phyloP scores from a whole-genome alignment of 768 basidiomycete species.

The Mycena epipterygia region DNA sequence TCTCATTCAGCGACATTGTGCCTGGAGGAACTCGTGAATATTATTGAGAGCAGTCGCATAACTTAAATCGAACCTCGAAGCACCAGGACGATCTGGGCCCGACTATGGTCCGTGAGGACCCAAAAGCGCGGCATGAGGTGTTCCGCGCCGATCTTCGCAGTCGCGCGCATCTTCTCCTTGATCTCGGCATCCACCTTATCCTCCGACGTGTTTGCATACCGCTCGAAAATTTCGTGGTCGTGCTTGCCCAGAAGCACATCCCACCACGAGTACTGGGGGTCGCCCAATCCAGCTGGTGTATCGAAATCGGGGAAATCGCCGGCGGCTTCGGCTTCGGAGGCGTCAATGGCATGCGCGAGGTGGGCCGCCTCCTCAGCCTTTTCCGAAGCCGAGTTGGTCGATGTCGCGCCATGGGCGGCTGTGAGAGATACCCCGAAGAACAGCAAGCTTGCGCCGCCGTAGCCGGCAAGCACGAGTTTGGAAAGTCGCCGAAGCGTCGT shows the following conservation, averaged over 20 bases:
- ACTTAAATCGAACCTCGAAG: conserved; percentile 68
- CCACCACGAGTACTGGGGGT: conserved; percentile 82
- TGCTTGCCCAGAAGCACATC: conserved; percentile 84
- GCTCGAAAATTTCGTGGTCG: conserved; percentile 86
- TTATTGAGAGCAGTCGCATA: too few species aligned
- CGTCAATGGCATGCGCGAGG: conserved; percentile 76
- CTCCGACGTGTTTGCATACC: conserved; percentile 57
- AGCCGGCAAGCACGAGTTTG: conserved; percentile 87
- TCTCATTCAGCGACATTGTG: conserved; percentile 90
- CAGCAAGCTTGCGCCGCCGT: conserved; percentile 84
- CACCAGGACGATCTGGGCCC: conserved; percentile 82
- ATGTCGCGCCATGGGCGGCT: conserved; percentile 48
- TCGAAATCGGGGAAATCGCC: conserved; percentile 52
- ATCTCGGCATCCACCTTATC: conserved; percentile 49
- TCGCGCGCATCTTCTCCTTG: conserved; percentile 62
- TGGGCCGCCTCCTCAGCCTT: conserved; percentile 71
- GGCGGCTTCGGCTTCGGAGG: conserved; percentile 75
- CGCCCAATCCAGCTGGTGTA: conserved; percentile 36
- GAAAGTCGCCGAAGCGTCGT: conserved; percentile 82
- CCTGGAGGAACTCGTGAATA: conserved; percentile 52
- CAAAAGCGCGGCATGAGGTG: conserved; percentile 87
- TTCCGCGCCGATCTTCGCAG: conserved; percentile 75
- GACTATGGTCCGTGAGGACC: conserved; percentile 86
- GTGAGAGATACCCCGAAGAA: conserved; percentile 79
- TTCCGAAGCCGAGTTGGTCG: conserved; percentile 50